Conservation (phyloP, 192 early-diverging fungal genomes). For the Rhizoclosmatium globosum region DNA sequence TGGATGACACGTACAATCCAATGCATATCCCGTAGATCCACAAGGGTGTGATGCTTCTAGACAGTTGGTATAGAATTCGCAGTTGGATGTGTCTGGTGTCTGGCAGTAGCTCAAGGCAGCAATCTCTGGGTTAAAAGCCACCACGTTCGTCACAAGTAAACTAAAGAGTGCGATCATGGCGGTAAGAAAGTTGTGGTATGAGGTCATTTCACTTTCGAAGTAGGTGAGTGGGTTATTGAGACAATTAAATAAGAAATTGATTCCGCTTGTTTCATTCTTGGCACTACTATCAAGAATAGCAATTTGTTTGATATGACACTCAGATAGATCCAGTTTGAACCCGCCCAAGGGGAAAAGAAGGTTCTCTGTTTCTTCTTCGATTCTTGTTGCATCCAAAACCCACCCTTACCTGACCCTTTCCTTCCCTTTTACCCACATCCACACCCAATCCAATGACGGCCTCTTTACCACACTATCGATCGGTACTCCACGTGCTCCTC, state of each 20-base stretch:
- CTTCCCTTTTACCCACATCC: conserved; percentile 81
- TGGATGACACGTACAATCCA: background rate
- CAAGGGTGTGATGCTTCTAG: conserved; percentile 23
- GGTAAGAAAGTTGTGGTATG: background rate
- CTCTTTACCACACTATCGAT: conserved; percentile 95
- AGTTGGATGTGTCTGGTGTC: conserved; percentile 3
- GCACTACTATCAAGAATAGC: background rate
- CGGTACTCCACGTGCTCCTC: conserved; percentile 32
- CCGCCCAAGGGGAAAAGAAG: background rate
- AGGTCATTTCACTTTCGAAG: no score
- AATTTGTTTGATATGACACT: no score
- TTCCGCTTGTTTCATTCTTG: no score
- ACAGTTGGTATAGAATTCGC: conserved; percentile 21
- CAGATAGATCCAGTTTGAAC: background rate
- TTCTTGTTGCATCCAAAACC: no score
- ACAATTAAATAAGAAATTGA: no score
- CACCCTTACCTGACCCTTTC: conserved; percentile 19
- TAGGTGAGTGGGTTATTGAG: no score
- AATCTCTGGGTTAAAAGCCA: conserved; percentile 2
- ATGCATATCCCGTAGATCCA: conserved; percentile 12
- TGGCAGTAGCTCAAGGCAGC: background rate
- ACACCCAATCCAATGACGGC: conserved; percentile 90
- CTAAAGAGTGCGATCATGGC: background rate
- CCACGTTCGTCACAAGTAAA: background rate
- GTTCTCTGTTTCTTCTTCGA: no score